Evolutionary conservation across 179 eudicot genomes (phyloP), one percentile per base, ranked within the genome.

Genomic region (Silene noctiflora): DNA sequence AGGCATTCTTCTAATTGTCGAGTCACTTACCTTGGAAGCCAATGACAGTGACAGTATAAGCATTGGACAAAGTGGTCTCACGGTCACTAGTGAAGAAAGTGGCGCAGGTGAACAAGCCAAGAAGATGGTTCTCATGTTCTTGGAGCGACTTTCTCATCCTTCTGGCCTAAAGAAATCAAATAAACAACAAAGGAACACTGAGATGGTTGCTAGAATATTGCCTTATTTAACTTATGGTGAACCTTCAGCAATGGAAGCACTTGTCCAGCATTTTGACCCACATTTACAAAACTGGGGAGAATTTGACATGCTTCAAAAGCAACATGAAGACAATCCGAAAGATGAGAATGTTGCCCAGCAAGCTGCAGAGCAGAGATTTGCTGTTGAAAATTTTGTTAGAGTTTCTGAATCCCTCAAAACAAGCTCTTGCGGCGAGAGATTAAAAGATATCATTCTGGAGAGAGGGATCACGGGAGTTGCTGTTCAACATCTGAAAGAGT

Each of bases 141-240:
- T 96, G 78, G 99, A 96, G 75, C 88, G 99, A 76, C 82, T 96
- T 67, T 90, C 89, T 70, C 96, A 93, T 75, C 94, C 99, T 74
- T 83, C 91, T 55, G 90, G 91, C 67, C 85, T 87, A 77, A 96
- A 93, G 79, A 96, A 93, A 82, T 93, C 99, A 77, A 89, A 83
- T 84, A 95, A 93, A 80, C 99, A 95, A 80, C 99, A 96, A 86
- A 87, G 99, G 85, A 96, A 96, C 84, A 94, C 92, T 51, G 99
- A 96, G 85, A 96, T 96, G 99, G 99, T 96, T 79, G 99, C 99
- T 44, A 89, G 99, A 82, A 96, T 96, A 75, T 86, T 96, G 84
- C 99, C 99, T 63, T 93, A 91, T 86, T 87, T 96, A 84, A 96
- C 99, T 14, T 96, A 96, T 62, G 99, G 99, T 46, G 98, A 96